Evolutionary conservation across 139 green algal genomes (phyloP).

Genomic region (Coccomyxa sp.): DNA sequence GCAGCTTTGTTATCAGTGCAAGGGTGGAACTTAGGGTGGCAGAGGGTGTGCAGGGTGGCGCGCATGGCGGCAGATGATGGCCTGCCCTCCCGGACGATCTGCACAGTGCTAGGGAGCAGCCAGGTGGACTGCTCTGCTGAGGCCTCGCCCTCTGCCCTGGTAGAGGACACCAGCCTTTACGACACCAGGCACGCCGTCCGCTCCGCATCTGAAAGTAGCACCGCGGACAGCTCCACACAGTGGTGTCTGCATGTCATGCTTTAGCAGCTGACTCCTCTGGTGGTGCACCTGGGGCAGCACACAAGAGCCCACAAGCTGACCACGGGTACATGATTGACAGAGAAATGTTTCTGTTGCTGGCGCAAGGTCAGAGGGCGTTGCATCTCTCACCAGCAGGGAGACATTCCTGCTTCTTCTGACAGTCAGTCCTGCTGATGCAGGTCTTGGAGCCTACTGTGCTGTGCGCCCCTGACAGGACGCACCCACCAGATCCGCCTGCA

Average conservation of each 20-base stretch:
- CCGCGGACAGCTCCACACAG: no score
- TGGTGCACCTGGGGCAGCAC: neutral
- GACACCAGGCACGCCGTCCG: no score
- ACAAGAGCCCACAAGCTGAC: neutral
- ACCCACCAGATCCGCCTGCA: conserved; percentile 81
- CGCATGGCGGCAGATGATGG: conserved; percentile 22
- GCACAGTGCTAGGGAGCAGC: conserved; percentile 34
- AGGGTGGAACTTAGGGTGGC: neutral
- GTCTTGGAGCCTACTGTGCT: conserved; percentile 40
- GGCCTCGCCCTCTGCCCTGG: neutral
- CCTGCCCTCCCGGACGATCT: conserved; percentile 54
- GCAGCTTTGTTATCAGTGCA: neutral
- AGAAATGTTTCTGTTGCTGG: no score
- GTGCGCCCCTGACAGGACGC: conserved; percentile 49
- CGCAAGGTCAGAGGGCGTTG: neutral
- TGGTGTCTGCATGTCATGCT: no score
- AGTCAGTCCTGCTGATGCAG: neutral
- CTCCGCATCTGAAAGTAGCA: no score
- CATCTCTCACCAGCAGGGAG: neutral
- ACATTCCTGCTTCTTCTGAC: neutral
- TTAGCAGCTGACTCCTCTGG: neutral
- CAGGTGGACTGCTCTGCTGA: neutral
- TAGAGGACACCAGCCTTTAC: neutral
- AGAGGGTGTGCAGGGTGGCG: conserved; percentile 28
- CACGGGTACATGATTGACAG: no score